Evolutionary conservation across 805 yeast genomes (phyloP).

Genomic region (Saturnispora kantuleensis): DNA sequence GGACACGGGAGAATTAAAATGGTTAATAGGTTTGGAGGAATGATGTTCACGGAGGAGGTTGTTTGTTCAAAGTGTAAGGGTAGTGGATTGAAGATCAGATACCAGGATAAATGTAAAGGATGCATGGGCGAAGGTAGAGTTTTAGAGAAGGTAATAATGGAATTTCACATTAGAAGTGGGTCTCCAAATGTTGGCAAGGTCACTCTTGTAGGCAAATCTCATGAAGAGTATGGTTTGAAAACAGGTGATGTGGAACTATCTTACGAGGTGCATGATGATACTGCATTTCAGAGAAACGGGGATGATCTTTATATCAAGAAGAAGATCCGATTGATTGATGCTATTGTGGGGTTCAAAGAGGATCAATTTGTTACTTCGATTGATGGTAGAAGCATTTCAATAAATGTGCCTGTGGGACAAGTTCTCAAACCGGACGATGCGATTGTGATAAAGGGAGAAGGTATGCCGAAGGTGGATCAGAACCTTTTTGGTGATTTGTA

Average conservation of each 20-base stretch:
- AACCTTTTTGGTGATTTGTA: slow-evolving; percentile 54
- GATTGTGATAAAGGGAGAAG: slow-evolving; percentile 58
- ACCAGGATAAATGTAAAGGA: slow-evolving; percentile 66
- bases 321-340: slow-evolving; percentile 62
- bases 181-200: slow-evolving; percentile 52
- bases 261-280: slow-evolving; percentile 39
- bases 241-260: slow-evolving; percentile 73
- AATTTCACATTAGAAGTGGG: slow-evolving; percentile 71
- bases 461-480: slow-evolving; percentile 57
- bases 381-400: slow-evolving; percentile 64
- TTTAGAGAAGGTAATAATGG: slow-evolving; percentile 62
- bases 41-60: slow-evolving; percentile 52
- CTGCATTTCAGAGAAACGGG: slow-evolving; percentile 36
- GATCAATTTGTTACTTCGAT: slow-evolving; percentile 57
- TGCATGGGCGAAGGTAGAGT: slow-evolving; percentile 58
- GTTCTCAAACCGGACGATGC: slow-evolving; percentile 72
- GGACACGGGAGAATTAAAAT: slow-evolving; percentile 61
- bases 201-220: slow-evolving; percentile 60
- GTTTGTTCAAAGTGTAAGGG: slow-evolving; percentile 67
- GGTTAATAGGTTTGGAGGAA: slow-evolving; percentile 62
- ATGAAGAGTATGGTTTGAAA: slow-evolving; percentile 58
- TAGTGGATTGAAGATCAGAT: slow-evolving; percentile 45
- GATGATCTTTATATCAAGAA: slow-evolving; percentile 55
- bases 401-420: slow-evolving; percentile 65
- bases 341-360: slow-evolving; percentile 71